A percentile compares a stretch with the other conserved stretches of the same genome.
phyloP scores from a whole-genome alignment of 2,329 filamentous ascomycete species.

The Immersiporthe knoxdaviesiana region DNA sequence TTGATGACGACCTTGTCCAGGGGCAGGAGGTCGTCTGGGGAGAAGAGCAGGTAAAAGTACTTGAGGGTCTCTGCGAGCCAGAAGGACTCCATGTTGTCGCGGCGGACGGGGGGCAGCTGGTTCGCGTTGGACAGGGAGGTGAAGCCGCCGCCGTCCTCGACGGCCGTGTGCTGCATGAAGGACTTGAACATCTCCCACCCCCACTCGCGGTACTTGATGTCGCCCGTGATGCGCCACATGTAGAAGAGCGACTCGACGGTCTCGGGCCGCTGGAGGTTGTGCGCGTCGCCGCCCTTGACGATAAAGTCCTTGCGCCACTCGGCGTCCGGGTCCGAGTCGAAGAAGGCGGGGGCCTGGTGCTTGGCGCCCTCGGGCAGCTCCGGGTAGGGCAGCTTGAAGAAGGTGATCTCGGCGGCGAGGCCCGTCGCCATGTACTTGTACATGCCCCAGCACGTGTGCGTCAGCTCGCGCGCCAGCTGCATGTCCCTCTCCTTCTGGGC shows the following conservation, averaged over 20 bases:
- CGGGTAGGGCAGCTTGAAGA: constrained; percentile 77
- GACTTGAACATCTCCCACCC: constrained; percentile 98
- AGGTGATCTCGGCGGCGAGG: constrained; percentile 91
- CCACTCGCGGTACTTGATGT: constrained; percentile 88
- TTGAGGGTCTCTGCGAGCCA: constrained; percentile 99
- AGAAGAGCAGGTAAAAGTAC: constrained; percentile 96
- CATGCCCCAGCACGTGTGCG: constrained; percentile 98
- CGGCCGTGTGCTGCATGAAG: constrained; percentile 83
- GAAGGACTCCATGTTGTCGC: constrained; percentile 98
- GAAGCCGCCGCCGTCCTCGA: constrained; percentile 78
- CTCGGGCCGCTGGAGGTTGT: constrained; percentile 94
- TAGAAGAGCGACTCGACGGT: constrained; percentile 97
- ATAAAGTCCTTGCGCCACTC: constrained; percentile 78
- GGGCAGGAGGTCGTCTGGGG: constrained; percentile 77
- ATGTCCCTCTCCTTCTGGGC: constrained; percentile 85
- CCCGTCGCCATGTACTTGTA: constrained; percentile 90
- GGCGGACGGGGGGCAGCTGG: constrained; percentile 65
- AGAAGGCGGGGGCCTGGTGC: constrained; percentile 53
- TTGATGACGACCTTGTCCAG: constrained; percentile 90
- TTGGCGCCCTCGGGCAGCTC: constrained; percentile 63
- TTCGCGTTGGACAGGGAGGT: constrained; percentile 79
- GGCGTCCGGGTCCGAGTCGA: constrained; percentile 57
- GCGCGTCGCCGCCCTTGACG: constrained; percentile 79
- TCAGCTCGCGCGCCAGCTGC: constrained; percentile 82
- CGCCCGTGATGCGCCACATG: constrained; percentile 97